These are phyloP conservation scores for Sphenostylis stenocarpa DNA, from an alignment of 306 rosid species.

Conservation along the genomic window DNA sequence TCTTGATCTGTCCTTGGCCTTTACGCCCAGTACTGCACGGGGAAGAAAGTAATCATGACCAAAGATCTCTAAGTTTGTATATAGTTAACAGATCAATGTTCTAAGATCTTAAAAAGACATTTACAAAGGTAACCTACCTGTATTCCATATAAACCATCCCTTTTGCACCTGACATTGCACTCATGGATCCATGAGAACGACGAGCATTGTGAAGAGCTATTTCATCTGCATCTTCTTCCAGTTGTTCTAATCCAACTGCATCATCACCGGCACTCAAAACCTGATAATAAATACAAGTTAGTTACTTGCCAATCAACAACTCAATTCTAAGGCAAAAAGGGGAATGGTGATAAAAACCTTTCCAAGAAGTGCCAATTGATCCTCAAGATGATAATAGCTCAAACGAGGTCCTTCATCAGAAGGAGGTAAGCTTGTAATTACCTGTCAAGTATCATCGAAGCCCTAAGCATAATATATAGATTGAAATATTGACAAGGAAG, in stretches of 20 bases:
- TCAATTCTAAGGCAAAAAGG: constrained; percentile 22
- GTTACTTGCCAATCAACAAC: constrained; percentile 20
- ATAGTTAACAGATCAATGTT: background rate
- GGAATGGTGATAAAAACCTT: constrained; percentile 50
- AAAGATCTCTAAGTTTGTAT: constrained; percentile 10
- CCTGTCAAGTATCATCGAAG: constrained; percentile 51
- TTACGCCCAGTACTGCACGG: constrained; percentile 60
- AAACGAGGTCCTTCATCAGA: constrained; percentile 69
- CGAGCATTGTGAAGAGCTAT: constrained; percentile 74
- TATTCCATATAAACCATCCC: constrained; percentile 96
- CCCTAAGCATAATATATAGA: constrained; percentile 7
- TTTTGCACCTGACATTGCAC: constrained; percentile 92
- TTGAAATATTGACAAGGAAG: constrained; percentile 19
- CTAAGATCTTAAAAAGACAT: background rate
- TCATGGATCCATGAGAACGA: constrained; percentile 76
- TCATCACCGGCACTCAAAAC: constrained; percentile 91
- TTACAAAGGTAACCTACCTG: constrained; percentile 50
- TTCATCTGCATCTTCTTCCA: constrained; percentile 90
- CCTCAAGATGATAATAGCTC: constrained; percentile 73
- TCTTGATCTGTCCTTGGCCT: constrained; percentile 69
- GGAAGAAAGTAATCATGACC: constrained; percentile 6
- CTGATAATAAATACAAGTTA: constrained; percentile 40
- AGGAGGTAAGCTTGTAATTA: constrained; percentile 97
- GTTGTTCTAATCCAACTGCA: constrained; percentile 85
- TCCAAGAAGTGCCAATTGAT: constrained; percentile 85